Conservation (phyloP, 306 rosid genomes). For the Corylus americana region DNA sequence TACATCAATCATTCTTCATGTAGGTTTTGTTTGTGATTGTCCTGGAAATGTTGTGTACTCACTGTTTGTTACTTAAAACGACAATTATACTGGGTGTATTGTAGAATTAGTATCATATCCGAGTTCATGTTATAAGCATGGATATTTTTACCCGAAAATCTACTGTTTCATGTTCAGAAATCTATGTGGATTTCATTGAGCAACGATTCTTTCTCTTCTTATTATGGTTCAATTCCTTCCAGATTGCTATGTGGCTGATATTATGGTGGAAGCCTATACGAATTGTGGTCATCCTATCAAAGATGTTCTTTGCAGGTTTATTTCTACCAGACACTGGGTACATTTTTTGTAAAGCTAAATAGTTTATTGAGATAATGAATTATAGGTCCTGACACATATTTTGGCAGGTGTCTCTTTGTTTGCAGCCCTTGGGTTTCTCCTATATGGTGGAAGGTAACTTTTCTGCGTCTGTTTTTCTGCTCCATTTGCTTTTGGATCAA, state of each 20-base stretch:
- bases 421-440: constrained; percentile 97
- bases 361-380: constrained; percentile 18
- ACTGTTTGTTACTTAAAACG: not conserved
- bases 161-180: not conserved
- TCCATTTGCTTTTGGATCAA: constrained; percentile 15
- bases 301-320: constrained; percentile 91
- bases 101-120: not conserved
- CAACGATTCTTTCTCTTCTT: constrained; percentile 6
- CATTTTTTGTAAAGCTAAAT: not conserved
- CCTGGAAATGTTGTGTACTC: not conserved
- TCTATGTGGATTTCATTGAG: constrained; percentile 24
- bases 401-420: constrained; percentile 84
- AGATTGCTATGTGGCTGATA: constrained; percentile 88
- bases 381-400: constrained; percentile 21
- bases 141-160: not conserved
- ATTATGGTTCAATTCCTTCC: constrained; percentile 22
- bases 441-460: constrained; percentile 93
- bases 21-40: not conserved
- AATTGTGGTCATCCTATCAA: constrained; percentile 58
- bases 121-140: not conserved
- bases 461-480: constrained; percentile 26
- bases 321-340: constrained; percentile 9
- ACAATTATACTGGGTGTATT: not conserved
- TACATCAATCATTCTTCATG: no score
- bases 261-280: constrained; percentile 87